phyloP scores from a whole-genome alignment of 495 filamentous ascomycete species.

The Daldinia loculata region DNA sequence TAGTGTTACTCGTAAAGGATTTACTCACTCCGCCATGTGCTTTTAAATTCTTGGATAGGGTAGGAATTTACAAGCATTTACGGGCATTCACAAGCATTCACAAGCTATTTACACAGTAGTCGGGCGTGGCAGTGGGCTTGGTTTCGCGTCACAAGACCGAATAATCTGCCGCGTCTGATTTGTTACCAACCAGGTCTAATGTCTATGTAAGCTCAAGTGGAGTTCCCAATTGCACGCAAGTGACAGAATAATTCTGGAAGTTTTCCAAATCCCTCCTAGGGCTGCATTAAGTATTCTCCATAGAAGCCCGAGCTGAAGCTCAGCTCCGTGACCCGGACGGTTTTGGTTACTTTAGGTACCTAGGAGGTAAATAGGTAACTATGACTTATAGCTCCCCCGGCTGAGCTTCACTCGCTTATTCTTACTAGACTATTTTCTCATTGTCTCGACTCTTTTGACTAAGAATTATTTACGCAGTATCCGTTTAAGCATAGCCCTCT shows the following conservation, averaged over 20 bases:
- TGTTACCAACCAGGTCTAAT: background rate
- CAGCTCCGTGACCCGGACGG: background rate
- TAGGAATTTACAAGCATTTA: background rate
- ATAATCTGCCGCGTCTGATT: background rate
- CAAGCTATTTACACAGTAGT: background rate
- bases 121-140: slow-evolving; percentile 1
- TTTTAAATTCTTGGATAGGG: background rate
- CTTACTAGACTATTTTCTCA: too few relatives aligned
- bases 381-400: background rate
- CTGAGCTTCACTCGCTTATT: too few relatives aligned
- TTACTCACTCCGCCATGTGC: background rate
- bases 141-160: slow-evolving; percentile 6
- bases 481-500: background rate
- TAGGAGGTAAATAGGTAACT: too few relatives aligned
- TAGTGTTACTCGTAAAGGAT: background rate
- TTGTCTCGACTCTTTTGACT: too few relatives aligned
- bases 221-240: background rate
- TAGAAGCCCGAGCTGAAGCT: slow-evolving; percentile 11
- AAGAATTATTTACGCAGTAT: background rate
- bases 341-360: background rate
- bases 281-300: background rate
- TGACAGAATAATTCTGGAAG: slow-evolving; percentile 23
- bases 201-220: background rate
- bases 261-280: slow-evolving; percentile 3
- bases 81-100: too few relatives aligned